A percentile compares a stretch with the other conserved stretches of the same genome.
Evolutionary conservation across 2,329 filamentous ascomycete genomes (phyloP).

Genomic region (Neofusicoccum parvum): DNA sequence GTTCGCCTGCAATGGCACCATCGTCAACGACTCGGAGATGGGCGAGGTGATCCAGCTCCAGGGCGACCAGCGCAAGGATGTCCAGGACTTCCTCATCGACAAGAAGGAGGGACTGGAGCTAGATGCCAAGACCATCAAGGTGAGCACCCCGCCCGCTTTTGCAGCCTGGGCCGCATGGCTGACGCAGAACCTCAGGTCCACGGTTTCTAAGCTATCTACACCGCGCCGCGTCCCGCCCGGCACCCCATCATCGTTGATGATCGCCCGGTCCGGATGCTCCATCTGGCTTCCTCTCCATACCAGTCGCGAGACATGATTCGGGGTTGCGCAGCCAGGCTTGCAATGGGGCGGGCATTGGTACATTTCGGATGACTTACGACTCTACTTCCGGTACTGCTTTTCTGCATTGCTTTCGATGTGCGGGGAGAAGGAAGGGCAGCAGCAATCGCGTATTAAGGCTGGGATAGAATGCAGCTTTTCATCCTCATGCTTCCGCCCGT

Average conservation of each 20-base stretch:
- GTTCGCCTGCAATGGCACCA: slow-evolving; percentile 99
- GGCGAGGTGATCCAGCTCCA: slow-evolving; percentile 99
- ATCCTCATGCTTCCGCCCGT: neutral
- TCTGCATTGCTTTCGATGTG: slow-evolving; percentile 10
- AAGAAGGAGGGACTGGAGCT: slow-evolving; percentile 94
- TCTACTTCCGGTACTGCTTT: slow-evolving; percentile 5
- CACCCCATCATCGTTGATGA: neutral
- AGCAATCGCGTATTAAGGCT: neutral
- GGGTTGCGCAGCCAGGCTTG: neutral
- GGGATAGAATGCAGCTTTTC: slow-evolving; percentile 12
- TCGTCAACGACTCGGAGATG: slow-evolving; percentile 94
- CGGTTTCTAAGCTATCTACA: slow-evolving; percentile 58
- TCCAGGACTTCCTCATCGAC: slow-evolving; percentile 95
- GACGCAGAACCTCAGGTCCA: slow-evolving; percentile 49
- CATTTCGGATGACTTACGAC: slow-evolving; percentile 14
- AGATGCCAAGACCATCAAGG: slow-evolving; percentile 96
- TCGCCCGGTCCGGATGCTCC: neutral
- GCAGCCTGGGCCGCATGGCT: slow-evolving; percentile 13
- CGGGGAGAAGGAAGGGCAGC: neutral
- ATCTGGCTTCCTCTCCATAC: neutral
- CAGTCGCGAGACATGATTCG: neutral
- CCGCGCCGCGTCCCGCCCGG: slow-evolving; percentile 14
- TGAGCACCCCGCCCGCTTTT: slow-evolving; percentile 42
- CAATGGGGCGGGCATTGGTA: neutral
- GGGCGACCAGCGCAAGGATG: slow-evolving; percentile 98